Evolutionary conservation across 306 rosid genomes (phyloP), one percentile per base, ranked within the genome.

Genomic region (Cyclanthera cordifolia): DNA sequence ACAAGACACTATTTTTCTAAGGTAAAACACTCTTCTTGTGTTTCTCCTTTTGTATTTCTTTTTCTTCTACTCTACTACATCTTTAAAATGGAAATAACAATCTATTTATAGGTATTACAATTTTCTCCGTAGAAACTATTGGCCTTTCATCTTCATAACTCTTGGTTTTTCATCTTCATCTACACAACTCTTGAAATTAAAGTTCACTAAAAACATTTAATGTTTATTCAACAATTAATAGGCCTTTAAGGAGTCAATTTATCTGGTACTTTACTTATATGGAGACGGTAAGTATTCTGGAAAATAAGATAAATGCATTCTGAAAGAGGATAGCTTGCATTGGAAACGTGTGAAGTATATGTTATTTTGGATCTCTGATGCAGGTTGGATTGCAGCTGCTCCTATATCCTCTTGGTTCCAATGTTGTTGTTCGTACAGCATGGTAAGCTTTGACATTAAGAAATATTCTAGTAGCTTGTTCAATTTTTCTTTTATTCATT

Each of bases 301-400:
- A 43, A 6, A 34, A 52, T 13, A 16, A 30, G 14, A 8, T 37
- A 17, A 27, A 17, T 20, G 20, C 6, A 14, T 34, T 74, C 32
- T 9, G 5, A 27, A 7, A 25, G 16, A 47, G 30, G 55, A 53
- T 57, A 53, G 8, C 28, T 66, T 19, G 19, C 23, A 53, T 48
- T 72, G 47, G 56, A 19, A 39, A 21, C 21, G 16, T 63, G 70
- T 2, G 50, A 8, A 46, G 16, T 11, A 25, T 24, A 66, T 73
- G 72, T 65, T 59, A 53, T 73, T 19, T 71, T 51, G 41, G 34
- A 52, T 39, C 34, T 71, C 34, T 74, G 73, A 24, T 79, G 79
- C 81, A 89, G 95, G 95, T 86, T 30, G 98, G 96, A 56, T 82
- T 93, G 78, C 86, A 84, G 59, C 77, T 89, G 76, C 96, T 93